Evolutionary conservation across 106 monocot species (phyloP).

Genomic region (Acorus calamus): DNA sequence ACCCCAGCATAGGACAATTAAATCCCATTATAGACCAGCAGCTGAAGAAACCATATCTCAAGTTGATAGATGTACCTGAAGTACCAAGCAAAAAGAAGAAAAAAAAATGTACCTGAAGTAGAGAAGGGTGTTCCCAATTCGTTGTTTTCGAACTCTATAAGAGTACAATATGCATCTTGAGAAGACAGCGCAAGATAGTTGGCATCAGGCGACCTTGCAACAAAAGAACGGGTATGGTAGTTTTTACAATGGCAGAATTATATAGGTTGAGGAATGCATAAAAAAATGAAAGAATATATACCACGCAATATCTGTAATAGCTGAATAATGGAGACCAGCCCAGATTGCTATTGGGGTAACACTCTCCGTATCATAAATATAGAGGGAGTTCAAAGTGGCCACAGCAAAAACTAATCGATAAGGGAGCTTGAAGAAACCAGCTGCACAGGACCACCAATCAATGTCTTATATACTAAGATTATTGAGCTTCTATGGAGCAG

Average conservation of each 20-base stretch:
- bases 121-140: slow-evolving; percentile 58
- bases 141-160: slow-evolving; percentile 79
- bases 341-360: slow-evolving; percentile 63
- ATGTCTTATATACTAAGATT: slow-evolving; percentile 3
- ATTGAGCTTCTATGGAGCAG: not conserved
- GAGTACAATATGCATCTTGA: slow-evolving; percentile 77
- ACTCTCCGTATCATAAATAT: slow-evolving; percentile 85
- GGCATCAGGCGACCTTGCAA: slow-evolving; percentile 67
- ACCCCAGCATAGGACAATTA: not conserved
- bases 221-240: not conserved
- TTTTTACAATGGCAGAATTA: not conserved
- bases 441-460: slow-evolving; percentile 17
- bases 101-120: slow-evolving; percentile 36
- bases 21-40: too few species aligned
- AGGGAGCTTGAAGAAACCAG: slow-evolving; percentile 69
- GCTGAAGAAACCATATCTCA: too few species aligned
- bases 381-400: slow-evolving; percentile 83
- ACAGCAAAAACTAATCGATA: slow-evolving; percentile 87
- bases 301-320: slow-evolving; percentile 94
- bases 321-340: slow-evolving; percentile 92
- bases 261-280: not conserved
- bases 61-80: too few species aligned
- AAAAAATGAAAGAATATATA: slow-evolving; percentile 13
- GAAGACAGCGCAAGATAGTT: slow-evolving; percentile 78
- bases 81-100: too few species aligned